phyloP scores from a whole-genome alignment of 169 alveolate genomes.

The Plasmodium adleri region DNA sequence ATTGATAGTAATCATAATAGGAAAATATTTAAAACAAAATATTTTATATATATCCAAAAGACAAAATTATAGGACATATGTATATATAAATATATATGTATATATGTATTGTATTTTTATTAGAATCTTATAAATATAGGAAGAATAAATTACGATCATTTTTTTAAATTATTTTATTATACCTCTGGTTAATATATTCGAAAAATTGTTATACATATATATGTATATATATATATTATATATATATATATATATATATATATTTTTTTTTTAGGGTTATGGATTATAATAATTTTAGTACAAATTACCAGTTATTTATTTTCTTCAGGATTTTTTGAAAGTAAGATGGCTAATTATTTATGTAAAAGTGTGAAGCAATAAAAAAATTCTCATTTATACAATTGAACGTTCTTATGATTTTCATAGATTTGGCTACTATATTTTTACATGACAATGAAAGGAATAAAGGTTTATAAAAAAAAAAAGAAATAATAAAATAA shows the following conservation, averaged over 20 bases:
- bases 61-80: neutral
- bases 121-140: slow-evolving; percentile 28
- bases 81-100: neutral
- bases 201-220: neutral
- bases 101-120: neutral
- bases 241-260: neutral
- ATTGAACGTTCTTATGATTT: neutral
- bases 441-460: slow-evolving; percentile 32
- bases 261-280: slow-evolving; percentile 19
- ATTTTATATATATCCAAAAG: neutral
- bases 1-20: slow-evolving; percentile 11
- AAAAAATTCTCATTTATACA: no score
- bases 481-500: no score
- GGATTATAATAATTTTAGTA: slow-evolving; percentile 25
- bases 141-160: neutral
- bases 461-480: slow-evolving; percentile 23
- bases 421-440: slow-evolving; percentile 41
- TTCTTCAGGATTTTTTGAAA: slow-evolving; percentile 56
- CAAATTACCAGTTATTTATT: slow-evolving; percentile 37
- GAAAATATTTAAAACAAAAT: neutral
- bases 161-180: slow-evolving; percentile 37
- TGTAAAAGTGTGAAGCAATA: no score
- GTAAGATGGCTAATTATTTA: slow-evolving; percentile 14
- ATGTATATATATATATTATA: neutral
- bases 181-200: slow-evolving; percentile 39